These are phyloP conservation scores for Fusarium succisae DNA, from an alignment of 2,329 filamentous ascomycete species.

Conservation along the genomic window DNA sequence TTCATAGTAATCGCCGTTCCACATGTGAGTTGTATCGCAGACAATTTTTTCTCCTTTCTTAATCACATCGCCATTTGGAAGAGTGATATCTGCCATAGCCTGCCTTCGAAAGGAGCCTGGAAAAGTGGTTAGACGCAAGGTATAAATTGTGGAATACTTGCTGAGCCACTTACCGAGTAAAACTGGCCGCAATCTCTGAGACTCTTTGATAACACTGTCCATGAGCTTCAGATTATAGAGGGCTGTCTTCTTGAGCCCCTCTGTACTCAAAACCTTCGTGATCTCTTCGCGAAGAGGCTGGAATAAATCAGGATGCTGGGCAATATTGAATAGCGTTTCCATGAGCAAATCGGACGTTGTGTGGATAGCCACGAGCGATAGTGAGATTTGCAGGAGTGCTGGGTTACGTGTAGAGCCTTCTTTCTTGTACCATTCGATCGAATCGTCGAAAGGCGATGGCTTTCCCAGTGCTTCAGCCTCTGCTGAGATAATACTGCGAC, in stretches of 20 bases:
- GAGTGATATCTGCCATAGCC: not conserved
- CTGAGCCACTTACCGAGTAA: constrained; percentile 34
- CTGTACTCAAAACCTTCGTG: not conserved
- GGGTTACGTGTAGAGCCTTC: constrained; percentile 46
- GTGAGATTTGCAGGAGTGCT: constrained; percentile 24
- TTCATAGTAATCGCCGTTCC: not conserved
- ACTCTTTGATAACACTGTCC: constrained; percentile 62
- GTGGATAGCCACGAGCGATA: constrained; percentile 62
- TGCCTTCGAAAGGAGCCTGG: not conserved
- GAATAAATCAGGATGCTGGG: constrained; percentile 50
- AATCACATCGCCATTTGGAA: constrained; percentile 14
- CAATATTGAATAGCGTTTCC: constrained; percentile 46
- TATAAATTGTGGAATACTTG: rapidly evolving
- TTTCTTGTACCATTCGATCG: constrained; percentile 65
- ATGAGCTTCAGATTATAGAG: constrained; percentile 56
- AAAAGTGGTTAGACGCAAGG: not conserved
- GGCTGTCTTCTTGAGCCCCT: constrained; percentile 56
- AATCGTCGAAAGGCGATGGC: constrained; percentile 47
- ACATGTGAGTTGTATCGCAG: not conserved
- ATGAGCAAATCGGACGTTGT: constrained; percentile 54
- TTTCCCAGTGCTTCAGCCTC: not conserved
- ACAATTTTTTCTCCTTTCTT: constrained; percentile 10
- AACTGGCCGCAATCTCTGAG: constrained; percentile 57
- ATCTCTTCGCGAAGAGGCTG: constrained; percentile 55
- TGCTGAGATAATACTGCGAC: constrained; percentile 47